Base-by-base conservation (phyloP, 129 eudicot genomes). In the Ambrosia trifida region DNA sequence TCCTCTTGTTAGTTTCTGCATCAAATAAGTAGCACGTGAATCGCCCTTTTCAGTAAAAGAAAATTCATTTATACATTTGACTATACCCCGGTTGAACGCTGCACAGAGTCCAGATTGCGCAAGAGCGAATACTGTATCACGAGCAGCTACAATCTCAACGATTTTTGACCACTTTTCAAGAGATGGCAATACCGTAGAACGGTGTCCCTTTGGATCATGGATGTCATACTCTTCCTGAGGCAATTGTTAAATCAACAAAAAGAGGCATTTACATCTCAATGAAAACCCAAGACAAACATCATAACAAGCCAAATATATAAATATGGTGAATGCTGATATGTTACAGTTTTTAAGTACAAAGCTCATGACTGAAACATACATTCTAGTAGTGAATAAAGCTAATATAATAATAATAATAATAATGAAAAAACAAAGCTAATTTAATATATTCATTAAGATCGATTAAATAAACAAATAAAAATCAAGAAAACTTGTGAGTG, bases 51-150 rank as follows among this genome's bases (percentile, higher is more conserved):
- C 43, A 11, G 17, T 49, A 35, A n/a, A 30, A 54, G 17, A 31
- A 65, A 8, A 11, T 19, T 33, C 20, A 9, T 47, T 32, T 49
- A 30, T 44, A 56, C 43, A 24, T 59, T 44, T 32, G 24, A 60
- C 13, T 72, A 40, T 67, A 91, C 97, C 97, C 79, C 97, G 85
- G 79, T 88, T 88, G 65, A 91, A 91, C 52, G 97, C 97, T 71
- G 96, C 97, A 88, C 97, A 91, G 51, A 88, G 86, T 51, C 97
- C 97, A 19, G 96, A 91, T 61, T 88, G 97, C 9, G 95, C 96
- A 70, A 91, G 97, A 36, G 97, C 95, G 80, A 91, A 91, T 43
- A 91, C 88, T 24, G 88, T 84, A 70, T 88, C 97, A 76, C 79
- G 96, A 12, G 97, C 97, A 72, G 97, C 95, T 47, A 91, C 97